Base-by-base conservation (phyloP, 805 yeast genomes). In the Pichia ethanolica region DNA sequence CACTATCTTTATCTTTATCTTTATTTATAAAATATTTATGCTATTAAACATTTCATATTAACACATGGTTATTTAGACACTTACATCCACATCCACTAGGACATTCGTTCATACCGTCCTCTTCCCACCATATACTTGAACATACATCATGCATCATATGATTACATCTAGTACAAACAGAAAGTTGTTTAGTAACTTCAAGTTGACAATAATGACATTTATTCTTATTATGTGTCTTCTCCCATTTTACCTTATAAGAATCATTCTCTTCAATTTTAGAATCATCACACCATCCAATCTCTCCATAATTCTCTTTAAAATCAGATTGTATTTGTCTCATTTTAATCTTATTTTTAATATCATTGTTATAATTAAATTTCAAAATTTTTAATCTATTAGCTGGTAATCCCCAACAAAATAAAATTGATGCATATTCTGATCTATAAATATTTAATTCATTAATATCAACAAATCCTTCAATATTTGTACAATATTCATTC, bases 21-120 rank as follows among this genome's bases (percentile, higher is more conserved):
- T 20, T 20, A 20, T 20, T 20, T 20, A 20, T 20, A 20, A 20
- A 20, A 2, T 20, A 20, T 20, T 20, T 20, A 20, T 20, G 2
- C 3, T 20, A 20, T 20, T 9, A 30, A 30, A 30, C 32, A 30
- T 30, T 36, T n/a, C 41, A 39, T 39, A 12, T 9, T 36, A 14
- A 11, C 14, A 37, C 39, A 8, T 8, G 10, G 25, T 28, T 13
- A 5, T 27, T 28, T 20, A 53, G 14, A 66, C 96, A 88, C 5
- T 60, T 54, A 59, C 96, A 89, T 0, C 95, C 95, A 70, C 96
- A 89, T 0, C 96, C 96, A 42, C 86, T 76, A 0, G 95, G 82
- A 65, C 96, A 88, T 57, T 83, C 86, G 0, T 55, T 55, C 50
- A 71, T 67, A 8, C 63, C 62, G 28, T 59, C 68, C 1, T 62